Base-by-base conservation (phyloP, 805 yeast species). In the Kazachstania bromeliacearum region DNA sequence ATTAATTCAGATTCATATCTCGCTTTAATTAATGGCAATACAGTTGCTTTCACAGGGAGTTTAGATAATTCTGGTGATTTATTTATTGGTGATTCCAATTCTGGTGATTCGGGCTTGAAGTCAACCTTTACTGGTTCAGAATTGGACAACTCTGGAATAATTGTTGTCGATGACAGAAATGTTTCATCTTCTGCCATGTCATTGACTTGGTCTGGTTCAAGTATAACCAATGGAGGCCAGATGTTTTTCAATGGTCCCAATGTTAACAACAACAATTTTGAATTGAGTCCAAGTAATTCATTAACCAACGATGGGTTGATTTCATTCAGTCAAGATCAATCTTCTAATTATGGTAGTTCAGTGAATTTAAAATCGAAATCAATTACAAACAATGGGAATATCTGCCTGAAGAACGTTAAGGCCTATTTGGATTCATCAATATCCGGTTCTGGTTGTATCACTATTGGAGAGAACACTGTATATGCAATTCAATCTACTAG, bases 361-460 rank as follows among this genome's bases (percentile, higher is more conserved):
- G 37, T 34, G 3, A 26, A 33, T 15, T 13, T 38, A 12, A 30
- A 33, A 15, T 17, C 35, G 6, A 15, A 15, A 1, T 14, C 37
- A 4, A 37, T 41, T 27, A 37, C 36, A 7, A 43, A 43, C 24
- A 27, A 31, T 28, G 47, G 47, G 27, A 43, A 45, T 10, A 33
- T 43, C 13, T 43, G 47, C 32, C 25, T 41, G 31, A 34, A 30
- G 12, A 38, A 37, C 21, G 36, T 29, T 4, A 32, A 28, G 7
- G 38, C 21, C 16, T 19, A 26, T 15, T 38, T 41, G 18, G 28
- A 22, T 14, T 21, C 43, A 18, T 28, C 27, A 8, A 29, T 43
- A 13, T n/a, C 13, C 8, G 47, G 47, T 30, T 28, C 32, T 13
- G 47, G 47, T 31, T 43, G 47, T 41, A 37, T 43, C 20, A 27